These are phyloP conservation scores for Spizellomyces punctatus DNA, from an alignment of 192 early-diverging fungal genomes.

Conservation along the genomic window DNA sequence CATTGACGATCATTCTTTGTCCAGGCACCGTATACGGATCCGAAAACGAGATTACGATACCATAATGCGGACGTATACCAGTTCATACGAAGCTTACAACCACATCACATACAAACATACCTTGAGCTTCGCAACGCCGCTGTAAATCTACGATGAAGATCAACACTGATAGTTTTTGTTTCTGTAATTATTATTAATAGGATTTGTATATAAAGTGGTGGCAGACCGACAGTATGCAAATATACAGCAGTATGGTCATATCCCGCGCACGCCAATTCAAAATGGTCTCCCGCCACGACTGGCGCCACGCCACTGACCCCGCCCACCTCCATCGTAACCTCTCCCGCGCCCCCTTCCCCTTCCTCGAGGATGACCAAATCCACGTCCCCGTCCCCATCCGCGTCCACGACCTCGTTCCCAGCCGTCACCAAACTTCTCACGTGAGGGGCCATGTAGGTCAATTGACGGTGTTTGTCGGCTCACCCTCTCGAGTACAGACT, in stretches of 20 bases:
- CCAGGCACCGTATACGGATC: slow-evolving; percentile 81
- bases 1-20: background rate
- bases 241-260: too few species aligned
- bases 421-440: background rate
- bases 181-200: too few species aligned
- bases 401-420: slow-evolving; percentile 1
- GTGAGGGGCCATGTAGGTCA: background rate
- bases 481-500: background rate
- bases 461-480: background rate
- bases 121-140: slow-evolving; percentile 77
- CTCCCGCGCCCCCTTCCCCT: background rate
- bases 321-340: background rate
- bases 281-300: background rate
- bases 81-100: slow-evolving; percentile 68
- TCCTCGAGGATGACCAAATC: background rate
- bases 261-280: too few species aligned
- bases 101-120: slow-evolving; percentile 79
- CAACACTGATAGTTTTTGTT: background rate
- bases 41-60: slow-evolving; percentile 82
- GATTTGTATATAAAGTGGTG: background rate
- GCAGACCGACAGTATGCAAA: too few species aligned
- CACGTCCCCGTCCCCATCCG: background rate
- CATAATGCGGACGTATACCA: slow-evolving; percentile 82
- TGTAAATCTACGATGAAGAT: slow-evolving; percentile 66
- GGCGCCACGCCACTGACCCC: background rate